Evolutionary conservation across 495 filamentous ascomycete genomes (phyloP), one percentile per base, ranked within the genome.

Genomic region (Penicillium tannophilum): DNA sequence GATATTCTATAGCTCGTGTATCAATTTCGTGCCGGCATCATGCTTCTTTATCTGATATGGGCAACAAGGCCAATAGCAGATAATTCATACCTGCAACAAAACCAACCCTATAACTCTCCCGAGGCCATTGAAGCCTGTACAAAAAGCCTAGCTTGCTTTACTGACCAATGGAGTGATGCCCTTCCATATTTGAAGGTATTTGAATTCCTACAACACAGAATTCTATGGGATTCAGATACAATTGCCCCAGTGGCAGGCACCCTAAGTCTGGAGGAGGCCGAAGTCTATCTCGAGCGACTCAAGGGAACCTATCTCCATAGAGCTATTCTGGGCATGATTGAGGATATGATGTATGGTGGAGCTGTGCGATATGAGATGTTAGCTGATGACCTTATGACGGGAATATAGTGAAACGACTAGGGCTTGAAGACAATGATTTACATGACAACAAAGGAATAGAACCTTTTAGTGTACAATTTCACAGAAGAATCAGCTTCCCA

Each of bases 11-110:
- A 73, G 69, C 67, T 73, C 47, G 67, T 73, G 0, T 73, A 72
- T 41, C 71, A 73, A 46, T 73, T 73, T 46, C 55, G 69, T 17
- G 63, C 67, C 9, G 64, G 69, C 5, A 70, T 70, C 24, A 68
- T 67, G 66, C 67, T 73, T 12, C 63, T 73, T 2, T 73, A 73
- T 45, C 57, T 72, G 28, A 62, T 67, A n/a, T 70, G 69, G 71
- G 61, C 60, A 8, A 67, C 67, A 28, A 51, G 42, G 14, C 49
- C 59, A 8, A 54, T 63, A 8, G 24, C 46, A 7, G 55, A 61
- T 31, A 56, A 6, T 46, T 26, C 35, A 4, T 35, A 49, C 5
- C 35, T 56, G 6, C 62, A 56, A 10, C 41, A 50, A 54, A 30
- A 46, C 26, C 14, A 41, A 20, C 45, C 39, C 11, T 58, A 63